These are phyloP conservation scores for Prunus dulcis DNA, from an alignment of 306 rosid genomes.

Conservation along the genomic window DNA sequence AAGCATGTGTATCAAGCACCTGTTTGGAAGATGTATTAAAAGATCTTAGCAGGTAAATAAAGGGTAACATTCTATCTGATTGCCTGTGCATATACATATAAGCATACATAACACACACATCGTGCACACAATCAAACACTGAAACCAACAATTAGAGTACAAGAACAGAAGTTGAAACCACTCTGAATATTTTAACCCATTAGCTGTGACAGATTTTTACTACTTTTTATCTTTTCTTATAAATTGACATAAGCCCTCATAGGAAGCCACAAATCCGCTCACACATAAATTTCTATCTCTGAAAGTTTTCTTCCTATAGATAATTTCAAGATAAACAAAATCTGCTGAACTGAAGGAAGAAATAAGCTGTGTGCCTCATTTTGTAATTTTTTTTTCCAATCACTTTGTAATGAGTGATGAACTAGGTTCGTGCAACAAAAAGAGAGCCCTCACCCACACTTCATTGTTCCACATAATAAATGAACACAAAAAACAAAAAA, in stretches of 20 bases:
- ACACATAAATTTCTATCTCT: not conserved
- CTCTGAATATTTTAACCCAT: not conserved
- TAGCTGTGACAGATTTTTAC: not conserved
- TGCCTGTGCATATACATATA: not conserved
- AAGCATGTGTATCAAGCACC: constrained; percentile 89
- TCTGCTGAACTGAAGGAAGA: not conserved
- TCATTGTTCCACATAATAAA: not conserved
- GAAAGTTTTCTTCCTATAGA: not conserved
- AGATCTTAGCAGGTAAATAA: constrained; percentile 15
- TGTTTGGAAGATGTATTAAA: constrained; percentile 36
- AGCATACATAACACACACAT: not conserved
- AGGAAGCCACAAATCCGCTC: not conserved
- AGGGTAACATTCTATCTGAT: constrained; percentile 7
- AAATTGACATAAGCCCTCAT: not conserved
- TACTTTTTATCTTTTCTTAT: not conserved
- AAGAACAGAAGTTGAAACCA: not conserved
- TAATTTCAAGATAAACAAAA: not conserved
- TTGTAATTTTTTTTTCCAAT: not conserved
- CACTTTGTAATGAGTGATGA: not conserved
- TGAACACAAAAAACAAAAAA: not conserved
- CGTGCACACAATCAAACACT: constrained; percentile 6
- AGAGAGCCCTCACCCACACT: not conserved
- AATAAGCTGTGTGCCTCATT: not conserved
- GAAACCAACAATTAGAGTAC: constrained; percentile 9
- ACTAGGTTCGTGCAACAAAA: not conserved